Base-by-base conservation (phyloP, 2,329 filamentous ascomycete genomes). In the Ophiognomonia clavigignenti-juglandacearum region DNA sequence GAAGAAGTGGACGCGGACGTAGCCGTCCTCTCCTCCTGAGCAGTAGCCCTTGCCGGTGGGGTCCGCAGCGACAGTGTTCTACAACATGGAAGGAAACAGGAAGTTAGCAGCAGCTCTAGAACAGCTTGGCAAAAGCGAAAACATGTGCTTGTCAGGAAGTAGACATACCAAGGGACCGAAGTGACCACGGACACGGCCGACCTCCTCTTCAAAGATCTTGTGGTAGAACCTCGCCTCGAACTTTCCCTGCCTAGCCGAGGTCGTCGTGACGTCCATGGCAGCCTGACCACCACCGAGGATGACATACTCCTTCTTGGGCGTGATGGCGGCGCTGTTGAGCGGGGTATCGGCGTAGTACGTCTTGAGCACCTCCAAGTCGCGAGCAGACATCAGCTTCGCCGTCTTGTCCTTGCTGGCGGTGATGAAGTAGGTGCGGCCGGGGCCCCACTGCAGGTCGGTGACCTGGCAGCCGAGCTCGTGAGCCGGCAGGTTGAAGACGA, bases 221-320 rank as follows among this genome's bases (percentile, higher is more conserved):
- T 98, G 93, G 79, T 96, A 98, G 80, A 98, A 98, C 57, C 93
- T 85, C 37, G 93, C 93, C 72, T 98, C 93, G 76, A 98, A 98
- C 74, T 97, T 97, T 73, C 93, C 93, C 77, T 98, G 93, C 57
- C 93, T 83, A 41, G 90, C 85, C 27, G 86, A 86, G 43, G 93
- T 97, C 45, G 88, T 95, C 50, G 93, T 98, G 70, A 98, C 93
- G 65, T 97, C 92, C 89, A 96, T 96, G 64, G 93, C 93, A 56
- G 91, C 93, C 74, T 98, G 93, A 60, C 93, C 93, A 82, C 93
- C 93, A 61, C 93, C 93, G 37, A 98, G 85, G 63, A 98, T 95
- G 57, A 98, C 92, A 64, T 88, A 98, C 65, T 97, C 90, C 75
- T 97, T 97, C 72, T 95, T 93, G 46, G 88, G 83, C 13, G 91